Base-by-base conservation (phyloP, 345 rosid species). In the Nephelium lappaceum region DNA sequence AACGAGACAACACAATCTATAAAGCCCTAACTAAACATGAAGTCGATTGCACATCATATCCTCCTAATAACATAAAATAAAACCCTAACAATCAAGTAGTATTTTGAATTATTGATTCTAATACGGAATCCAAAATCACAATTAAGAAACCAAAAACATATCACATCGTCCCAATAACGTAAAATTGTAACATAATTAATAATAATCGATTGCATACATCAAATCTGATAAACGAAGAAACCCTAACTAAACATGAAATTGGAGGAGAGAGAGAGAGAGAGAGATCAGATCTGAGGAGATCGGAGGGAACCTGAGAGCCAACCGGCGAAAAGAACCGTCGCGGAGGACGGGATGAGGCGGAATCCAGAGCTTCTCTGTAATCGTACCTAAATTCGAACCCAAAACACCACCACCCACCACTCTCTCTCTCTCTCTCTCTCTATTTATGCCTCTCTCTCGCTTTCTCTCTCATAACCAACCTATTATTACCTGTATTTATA, bases 271-370 rank as follows among this genome's bases (percentile, higher is more conserved):
- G 55, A 57, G 57, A 74, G 67, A 42, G 10, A 39, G 55, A 57
- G 21, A 8, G 67, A 14, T 47, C 18, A 25, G 15, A 8, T 41
- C 38, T 15, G 25, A 39, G 11, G 51, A 45, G 51, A 45, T 45
- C 51, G 12, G 51, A 45, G 0, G 51, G 12, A 42, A 94, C 95
- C 94, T 83, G 90, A 88, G 74, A 91, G 83, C 86, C 83, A 88
- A 89, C 69, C 88, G 92, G 98, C 93, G 88, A 83, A 60, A 87
- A 82, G 82, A 82, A 90, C 93, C 96, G 97, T 83, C 95, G 87
- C 91, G 76, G 80, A 83, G 91, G 93, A 91, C 93, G 98, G 93
- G 75, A 82, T 81, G 77, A 79, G 82, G 76, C 68, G 73, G 92
- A 86, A 91, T 88, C 95, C 93, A 89, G 88, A 85, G 90, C 86